These are phyloP conservation scores for Chrysanthemum seticuspe DNA, from an alignment of 129 eudicot genomes.

Conservation along the genomic window DNA sequence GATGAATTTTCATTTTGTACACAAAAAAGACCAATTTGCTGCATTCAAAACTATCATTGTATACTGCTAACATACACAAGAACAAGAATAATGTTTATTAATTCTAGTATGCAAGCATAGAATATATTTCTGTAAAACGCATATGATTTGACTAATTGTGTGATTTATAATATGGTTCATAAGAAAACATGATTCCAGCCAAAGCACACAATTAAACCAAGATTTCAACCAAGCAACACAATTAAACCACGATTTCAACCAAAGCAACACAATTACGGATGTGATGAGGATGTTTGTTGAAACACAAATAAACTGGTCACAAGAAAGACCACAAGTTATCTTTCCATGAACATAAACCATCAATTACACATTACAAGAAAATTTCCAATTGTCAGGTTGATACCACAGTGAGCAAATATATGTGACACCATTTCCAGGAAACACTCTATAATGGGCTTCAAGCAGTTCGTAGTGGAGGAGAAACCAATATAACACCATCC, in stretches of 20 bases:
- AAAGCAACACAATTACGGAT: slow-evolving; percentile 10
- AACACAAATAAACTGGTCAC: slow-evolving; percentile 16
- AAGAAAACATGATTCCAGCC: too few species aligned
- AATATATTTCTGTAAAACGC: too few species aligned
- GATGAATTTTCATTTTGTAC: too few species aligned
- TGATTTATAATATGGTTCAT: too few species aligned
- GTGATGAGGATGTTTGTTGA: neutral
- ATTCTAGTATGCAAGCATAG: too few species aligned
- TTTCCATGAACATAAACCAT: slow-evolving; percentile 22
- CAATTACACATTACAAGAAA: slow-evolving; percentile 18
- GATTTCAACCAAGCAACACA: neutral
- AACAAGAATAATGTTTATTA: too few species aligned
- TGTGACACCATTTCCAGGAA: slow-evolving; percentile 9
- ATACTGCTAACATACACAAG: too few species aligned
- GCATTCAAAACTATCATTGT: too few species aligned
- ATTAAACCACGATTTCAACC: neutral
- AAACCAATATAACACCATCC: slow-evolving; percentile 95
- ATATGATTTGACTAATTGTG: too few species aligned
- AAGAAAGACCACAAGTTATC: neutral
- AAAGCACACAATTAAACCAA: neutral
- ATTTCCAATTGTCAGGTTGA: neutral
- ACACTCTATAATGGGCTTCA: slow-evolving; percentile 27
- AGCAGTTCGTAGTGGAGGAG: slow-evolving; percentile 94
- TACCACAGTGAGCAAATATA: slow-evolving; percentile 12
- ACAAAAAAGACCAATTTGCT: too few species aligned